A percentile compares a stretch with the other conserved stretches of the same genome.
phyloP scores from a whole-genome alignment of 305 asterid genomes.

The Plantago lanceolata region DNA sequence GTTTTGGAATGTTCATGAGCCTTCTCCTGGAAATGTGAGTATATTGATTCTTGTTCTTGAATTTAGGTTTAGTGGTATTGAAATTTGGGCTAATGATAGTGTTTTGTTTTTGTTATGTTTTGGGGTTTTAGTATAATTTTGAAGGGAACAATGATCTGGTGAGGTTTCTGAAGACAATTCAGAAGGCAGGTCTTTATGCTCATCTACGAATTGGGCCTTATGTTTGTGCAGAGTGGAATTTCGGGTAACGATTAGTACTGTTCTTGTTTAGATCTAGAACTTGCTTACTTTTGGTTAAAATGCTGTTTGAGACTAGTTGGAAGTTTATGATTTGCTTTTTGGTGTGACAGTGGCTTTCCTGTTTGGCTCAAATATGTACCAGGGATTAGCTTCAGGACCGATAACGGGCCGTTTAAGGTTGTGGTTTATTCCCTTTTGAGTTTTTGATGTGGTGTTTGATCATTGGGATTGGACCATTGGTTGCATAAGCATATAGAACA shows the following conservation, averaged over 20 bases:
- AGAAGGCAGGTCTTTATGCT: conserved; percentile 87
- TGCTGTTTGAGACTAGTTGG: not conserved
- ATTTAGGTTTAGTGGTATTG: not conserved
- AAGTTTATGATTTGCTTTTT: conserved; percentile 1
- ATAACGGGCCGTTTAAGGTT: conserved; percentile 93
- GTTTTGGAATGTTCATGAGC: conserved; percentile 93
- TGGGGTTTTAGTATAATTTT: conserved; percentile 63
- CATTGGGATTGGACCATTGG: conserved; percentile 6
- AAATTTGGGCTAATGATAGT: not conserved
- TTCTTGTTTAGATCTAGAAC: not conserved
- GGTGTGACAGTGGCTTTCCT: conserved; percentile 71
- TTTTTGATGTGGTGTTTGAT: not conserved
- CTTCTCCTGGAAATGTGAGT: conserved; percentile 73
- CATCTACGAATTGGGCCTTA: conserved; percentile 92
- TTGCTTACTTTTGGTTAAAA: not conserved
- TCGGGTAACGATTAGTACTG: conserved; percentile 51
- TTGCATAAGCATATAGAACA: not conserved
- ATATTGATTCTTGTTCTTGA: conserved; percentile 4
- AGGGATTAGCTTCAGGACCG: conserved; percentile 89
- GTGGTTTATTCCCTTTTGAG: conserved; percentile 12
- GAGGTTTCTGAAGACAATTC: conserved; percentile 77
- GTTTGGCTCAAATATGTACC: conserved; percentile 94
- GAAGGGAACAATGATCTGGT: conserved; percentile 89
- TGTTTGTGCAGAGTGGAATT: conserved; percentile 95
- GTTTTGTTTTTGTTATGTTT: not conserved